Evolutionary conservation across 2,329 filamentous ascomycete genomes (phyloP).

Genomic region (Penicillium digitatum): DNA sequence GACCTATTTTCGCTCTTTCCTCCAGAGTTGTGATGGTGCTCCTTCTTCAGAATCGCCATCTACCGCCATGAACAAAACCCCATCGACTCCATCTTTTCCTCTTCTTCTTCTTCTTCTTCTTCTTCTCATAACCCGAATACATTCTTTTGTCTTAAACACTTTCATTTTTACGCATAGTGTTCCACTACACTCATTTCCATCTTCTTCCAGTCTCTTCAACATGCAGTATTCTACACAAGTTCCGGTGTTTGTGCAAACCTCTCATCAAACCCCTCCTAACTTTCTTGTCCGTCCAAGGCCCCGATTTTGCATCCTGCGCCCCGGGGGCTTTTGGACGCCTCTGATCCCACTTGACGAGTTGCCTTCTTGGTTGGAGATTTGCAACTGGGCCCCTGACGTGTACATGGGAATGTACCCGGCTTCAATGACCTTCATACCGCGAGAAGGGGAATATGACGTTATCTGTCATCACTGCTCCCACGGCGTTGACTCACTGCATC

Average conservation of each 20-base stretch:
- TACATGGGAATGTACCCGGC: slow-evolving; percentile 24
- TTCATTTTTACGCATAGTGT: slow-evolving; percentile 1
- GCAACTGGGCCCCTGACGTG: slow-evolving; percentile 23
- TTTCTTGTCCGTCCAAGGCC: slow-evolving; percentile 27
- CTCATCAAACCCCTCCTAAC: not conserved
- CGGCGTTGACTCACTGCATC: slow-evolving; percentile 21
- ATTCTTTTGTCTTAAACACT: slow-evolving; percentile 7
- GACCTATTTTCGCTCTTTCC: not conserved
- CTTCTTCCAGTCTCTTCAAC: not conserved
- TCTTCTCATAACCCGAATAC: slow-evolving; percentile 2
- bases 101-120: not conserved
- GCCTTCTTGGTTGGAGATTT: slow-evolving; percentile 35
- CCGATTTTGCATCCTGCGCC: slow-evolving; percentile 40
- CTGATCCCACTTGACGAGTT: slow-evolving; percentile 45
- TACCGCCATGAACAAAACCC: not conserved
- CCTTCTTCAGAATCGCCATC: not conserved
- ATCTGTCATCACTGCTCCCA: slow-evolving; percentile 31
- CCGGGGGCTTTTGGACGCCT: slow-evolving; percentile 35
- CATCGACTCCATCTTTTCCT: not conserved
- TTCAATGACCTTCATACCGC: slow-evolving; percentile 21
- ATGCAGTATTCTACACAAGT: slow-evolving; percentile 11
- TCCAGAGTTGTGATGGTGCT: not conserved
- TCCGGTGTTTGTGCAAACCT: not conserved
- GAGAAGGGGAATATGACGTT: slow-evolving; percentile 35
- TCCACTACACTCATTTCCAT: slow-evolving; percentile 1